Evolutionary conservation across 2,329 filamentous ascomycete genomes (phyloP), one percentile per base, ranked within the genome.

Genomic region (Diaporthe aspalathi): DNA sequence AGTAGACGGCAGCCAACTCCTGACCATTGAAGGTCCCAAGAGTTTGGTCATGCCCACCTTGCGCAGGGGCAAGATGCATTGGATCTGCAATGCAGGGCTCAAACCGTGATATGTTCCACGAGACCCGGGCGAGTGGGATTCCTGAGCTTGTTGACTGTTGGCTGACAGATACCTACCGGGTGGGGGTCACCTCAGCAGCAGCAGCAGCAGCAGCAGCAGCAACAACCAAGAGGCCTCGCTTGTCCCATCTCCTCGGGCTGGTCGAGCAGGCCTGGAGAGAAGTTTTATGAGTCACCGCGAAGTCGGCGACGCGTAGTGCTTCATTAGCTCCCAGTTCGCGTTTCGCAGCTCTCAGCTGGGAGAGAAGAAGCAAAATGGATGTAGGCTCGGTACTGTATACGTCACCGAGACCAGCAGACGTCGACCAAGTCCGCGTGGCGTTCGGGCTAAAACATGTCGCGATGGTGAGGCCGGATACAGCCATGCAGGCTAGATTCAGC

Each of bases 21-120:
- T 65, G 60, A 50, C 45, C 60, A 50, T 38, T 38, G 45, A 65
- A 65, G 29, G n/a, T 50, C 60, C 60, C 45, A 50, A 45, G 60
- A 65, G 43, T 38, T 29, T 9, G 45, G 60, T 65, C 60, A 50
- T 65, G 22, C 22, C 32, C 45, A 38, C 20, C n/a, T 29, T 29
- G 32, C 60, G 60, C 56, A 53, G n/a, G 63, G 53, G 47, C 54
- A 38, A 69, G 67, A 65, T 49, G 43, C 29, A 22, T 50, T 32
- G 12, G 67, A 69, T 52, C 53, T 62, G 40, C 43, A 29, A 71
- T 68, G 29, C 47, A 62, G 54, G 40, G n/a, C 17, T 32, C 65
- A 50, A 56, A 35, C 49, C 43, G 35, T 65, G 27, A 70, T 32
- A 54, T 29, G 68, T 53, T 27, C 60, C 60, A 65, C 60, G 60